phyloP scores from a whole-genome alignment of 352 stramenopile species.

The Phytophthora colocasiae region DNA sequence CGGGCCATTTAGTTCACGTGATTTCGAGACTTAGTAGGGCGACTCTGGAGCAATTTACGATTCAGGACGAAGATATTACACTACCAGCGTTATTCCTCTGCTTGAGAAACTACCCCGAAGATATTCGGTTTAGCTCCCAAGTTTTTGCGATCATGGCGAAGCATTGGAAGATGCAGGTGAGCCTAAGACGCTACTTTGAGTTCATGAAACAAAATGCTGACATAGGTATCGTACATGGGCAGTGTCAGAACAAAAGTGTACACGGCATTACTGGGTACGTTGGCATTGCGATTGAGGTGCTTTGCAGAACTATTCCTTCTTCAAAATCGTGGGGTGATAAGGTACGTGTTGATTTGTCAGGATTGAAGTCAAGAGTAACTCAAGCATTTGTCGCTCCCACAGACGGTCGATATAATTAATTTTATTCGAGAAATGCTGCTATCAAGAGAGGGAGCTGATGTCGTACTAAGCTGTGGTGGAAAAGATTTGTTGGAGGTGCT shows the following conservation, averaged over 20 bases:
- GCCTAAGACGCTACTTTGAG: neutral
- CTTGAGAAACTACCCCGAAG: constrained; percentile 51
- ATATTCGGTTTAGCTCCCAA: constrained; percentile 58
- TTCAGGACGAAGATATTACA: constrained; percentile 57
- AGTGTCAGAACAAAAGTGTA: constrained; percentile 36
- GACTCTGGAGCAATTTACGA: constrained; percentile 47
- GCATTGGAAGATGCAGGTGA: constrained; percentile 52
- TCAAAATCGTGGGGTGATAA: constrained; percentile 24
- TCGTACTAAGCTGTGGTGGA: constrained; percentile 61
- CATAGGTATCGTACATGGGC: neutral
- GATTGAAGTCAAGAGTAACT: neutral
- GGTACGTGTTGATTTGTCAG: constrained; percentile 16
- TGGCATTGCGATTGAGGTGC: constrained; percentile 61
- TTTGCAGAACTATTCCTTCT: constrained; percentile 33
- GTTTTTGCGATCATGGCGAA: constrained; percentile 67
- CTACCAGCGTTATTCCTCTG: constrained; percentile 75
- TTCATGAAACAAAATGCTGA: neutral
- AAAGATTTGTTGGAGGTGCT: constrained; percentile 46
- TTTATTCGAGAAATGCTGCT: constrained; percentile 71
- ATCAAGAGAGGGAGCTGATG: constrained; percentile 50
- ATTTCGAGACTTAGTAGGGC: constrained; percentile 50
- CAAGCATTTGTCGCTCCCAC: no score
- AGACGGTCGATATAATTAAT: constrained; percentile 69
- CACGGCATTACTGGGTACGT: constrained; percentile 66
- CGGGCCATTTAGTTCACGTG: constrained; percentile 51